Evolutionary conservation across 257 asterid species (phyloP).

Genomic region (Fraxinus anomala): DNA sequence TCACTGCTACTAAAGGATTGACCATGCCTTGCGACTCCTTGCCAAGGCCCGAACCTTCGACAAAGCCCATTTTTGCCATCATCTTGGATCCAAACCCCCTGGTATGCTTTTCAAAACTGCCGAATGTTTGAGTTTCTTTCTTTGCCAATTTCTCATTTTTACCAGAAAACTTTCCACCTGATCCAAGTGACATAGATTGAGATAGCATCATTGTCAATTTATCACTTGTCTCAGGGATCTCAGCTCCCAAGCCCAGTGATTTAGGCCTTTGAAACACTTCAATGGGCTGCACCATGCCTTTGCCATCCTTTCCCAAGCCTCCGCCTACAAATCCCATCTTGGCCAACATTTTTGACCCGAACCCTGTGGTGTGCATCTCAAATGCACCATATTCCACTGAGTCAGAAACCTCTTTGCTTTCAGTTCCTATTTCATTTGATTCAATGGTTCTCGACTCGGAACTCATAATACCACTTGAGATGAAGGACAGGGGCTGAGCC

Average conservation of each 20-base stretch:
- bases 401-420: constrained; percentile 36
- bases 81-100: constrained; percentile 91
- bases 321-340: constrained; percentile 89
- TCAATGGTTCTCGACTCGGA: constrained; percentile 38
- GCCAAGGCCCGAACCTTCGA: constrained; percentile 84
- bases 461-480: constrained; percentile 71
- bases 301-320: constrained; percentile 88
- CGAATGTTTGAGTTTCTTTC: constrained; percentile 45
- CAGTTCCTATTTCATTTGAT: constrained; percentile 39
- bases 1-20: constrained; percentile 66
- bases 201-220: constrained; percentile 23
- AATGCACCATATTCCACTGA: constrained; percentile 62
- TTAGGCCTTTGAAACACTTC: constrained; percentile 84
- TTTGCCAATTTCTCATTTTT: constrained; percentile 35
- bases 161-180: constrained; percentile 25
- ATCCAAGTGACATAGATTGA: constrained; percentile 27
- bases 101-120: constrained; percentile 83
- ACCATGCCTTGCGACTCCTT: constrained; percentile 82
- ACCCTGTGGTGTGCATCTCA: constrained; percentile 94
- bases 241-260: constrained; percentile 92
- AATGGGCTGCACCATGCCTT: constrained; percentile 75
- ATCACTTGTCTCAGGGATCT: constrained; percentile 53
- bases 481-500: constrained; percentile 77
- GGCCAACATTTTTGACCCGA: constrained; percentile 97
- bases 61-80: constrained; percentile 94